Percentiles rank a stretch among this genome's conserved stretches.
Evolutionary conservation across 148 eudicot species (phyloP).

Genomic region (Oxyria digyna): DNA sequence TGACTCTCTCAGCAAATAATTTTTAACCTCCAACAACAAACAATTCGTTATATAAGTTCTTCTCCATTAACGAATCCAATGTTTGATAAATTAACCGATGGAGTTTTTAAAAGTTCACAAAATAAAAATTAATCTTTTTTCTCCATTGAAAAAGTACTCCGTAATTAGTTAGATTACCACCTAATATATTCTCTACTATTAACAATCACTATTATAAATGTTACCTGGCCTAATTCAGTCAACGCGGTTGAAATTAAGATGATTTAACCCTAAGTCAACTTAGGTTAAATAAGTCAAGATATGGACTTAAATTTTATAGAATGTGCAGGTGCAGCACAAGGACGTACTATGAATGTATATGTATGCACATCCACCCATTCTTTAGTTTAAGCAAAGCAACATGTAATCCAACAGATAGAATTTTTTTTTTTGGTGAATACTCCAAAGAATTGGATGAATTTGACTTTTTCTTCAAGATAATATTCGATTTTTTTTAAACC

Average conservation of each 20-base stretch:
- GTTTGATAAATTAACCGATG: too few species aligned
- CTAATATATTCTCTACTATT: not conserved
- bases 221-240: slow-evolving; percentile 1
- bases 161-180: not conserved
- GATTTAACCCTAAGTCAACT: slow-evolving; percentile 4
- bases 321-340: not conserved
- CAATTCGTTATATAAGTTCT: not conserved
- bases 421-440: not conserved
- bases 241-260: not conserved
- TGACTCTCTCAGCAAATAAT: too few species aligned
- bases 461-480: not conserved
- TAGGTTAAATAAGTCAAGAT: not conserved
- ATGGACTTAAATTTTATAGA: not conserved
- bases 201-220: not conserved
- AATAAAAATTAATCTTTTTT: not conserved
- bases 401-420: not conserved
- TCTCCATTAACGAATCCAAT: too few species aligned
- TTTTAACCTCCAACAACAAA: too few species aligned
- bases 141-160: not conserved
- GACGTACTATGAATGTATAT: not conserved
- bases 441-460: not conserved
- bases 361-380: not conserved
- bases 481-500: too few species aligned
- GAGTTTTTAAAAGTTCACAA: not conserved
- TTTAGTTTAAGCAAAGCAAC: not conserved